Base-by-base conservation (phyloP, 345 rosid species). In the Rhodamnia rubescens region DNA sequence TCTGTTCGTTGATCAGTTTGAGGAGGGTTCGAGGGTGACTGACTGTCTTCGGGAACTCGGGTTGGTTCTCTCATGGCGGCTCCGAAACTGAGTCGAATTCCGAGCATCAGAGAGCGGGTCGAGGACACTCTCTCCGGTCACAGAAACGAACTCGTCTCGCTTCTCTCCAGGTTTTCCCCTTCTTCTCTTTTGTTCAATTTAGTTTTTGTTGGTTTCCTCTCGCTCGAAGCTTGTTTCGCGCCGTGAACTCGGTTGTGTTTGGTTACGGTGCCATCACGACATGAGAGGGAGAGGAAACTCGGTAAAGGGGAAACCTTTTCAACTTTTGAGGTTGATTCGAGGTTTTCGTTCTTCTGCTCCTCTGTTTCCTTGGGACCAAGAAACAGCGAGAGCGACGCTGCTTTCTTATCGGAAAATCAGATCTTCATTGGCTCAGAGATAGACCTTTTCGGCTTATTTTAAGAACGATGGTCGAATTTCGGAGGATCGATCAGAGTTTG, bases 131-230 rank as follows among this genome's bases (percentile, higher is more conserved):
- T 97, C 87, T 92, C 98, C 51, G 92, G 87, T 88, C 98, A 96
- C 82, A 95, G 99, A 36, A 97, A 97, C 90, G 98, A 93, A 50
- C 98, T 97, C 88, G 93, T 96, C 85, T 90, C 98, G 81, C 98
- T 97, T 56, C 98, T 97, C 87, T 95, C 98, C 91, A 93, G 99
- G 99, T 97, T 88, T 57, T 14, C 53, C 5, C 36, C 16, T 75
- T 15, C 81, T 20, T 54, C 4, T 49, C 11, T 50, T 61, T n/a
- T 14, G 40, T 14, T 20, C 32, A 78, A 36, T 5, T 40, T 26
- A 2, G 27, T 32, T 54, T 54, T 84, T 20, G 55, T 56, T 69
- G 49, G 50, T 81, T 82, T 52, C 59, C 80, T 69, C 29, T 24
- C 26, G 54, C 14, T 56, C 80, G 83, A 13, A 69, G 47, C 80